Conservation (phyloP, 2,329 filamentous ascomycete species). For the Trichoderma sp. region DNA sequence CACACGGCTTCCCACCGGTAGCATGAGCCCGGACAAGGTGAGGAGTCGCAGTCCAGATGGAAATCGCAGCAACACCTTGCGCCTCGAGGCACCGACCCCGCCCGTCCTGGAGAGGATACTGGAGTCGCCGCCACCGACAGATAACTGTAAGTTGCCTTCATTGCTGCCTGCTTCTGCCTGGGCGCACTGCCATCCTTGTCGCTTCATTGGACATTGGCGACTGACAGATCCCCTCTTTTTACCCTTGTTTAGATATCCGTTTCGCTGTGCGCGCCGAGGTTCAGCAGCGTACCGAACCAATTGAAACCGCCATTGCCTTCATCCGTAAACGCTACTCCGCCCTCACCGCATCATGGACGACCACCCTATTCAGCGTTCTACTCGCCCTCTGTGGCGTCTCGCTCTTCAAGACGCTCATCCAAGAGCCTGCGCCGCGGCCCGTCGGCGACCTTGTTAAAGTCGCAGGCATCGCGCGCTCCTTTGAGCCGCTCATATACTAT, state of each 20-base stretch:
- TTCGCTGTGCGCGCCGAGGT: slow-evolving; percentile 87
- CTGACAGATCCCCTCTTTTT: slow-evolving; percentile 1
- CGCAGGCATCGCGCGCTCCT: slow-evolving; percentile 83
- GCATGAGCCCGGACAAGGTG: slow-evolving; percentile 59
- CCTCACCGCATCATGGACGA: slow-evolving; percentile 71
- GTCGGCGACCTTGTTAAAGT: slow-evolving; percentile 80
- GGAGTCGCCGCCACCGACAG: slow-evolving; percentile 39
- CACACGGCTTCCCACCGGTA: slow-evolving; percentile 60
- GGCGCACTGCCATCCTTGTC: slow-evolving; percentile 1
- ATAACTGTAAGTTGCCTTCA: slow-evolving; percentile 55
- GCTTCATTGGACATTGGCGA: slow-evolving; percentile 1
- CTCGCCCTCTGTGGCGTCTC: slow-evolving; percentile 67
- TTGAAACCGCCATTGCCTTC: slow-evolving; percentile 72
- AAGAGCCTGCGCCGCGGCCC: slow-evolving; percentile 60
- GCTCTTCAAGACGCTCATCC: slow-evolving; percentile 67
- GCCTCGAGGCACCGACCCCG: slow-evolving; percentile 41
- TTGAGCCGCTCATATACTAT: slow-evolving; percentile 93
- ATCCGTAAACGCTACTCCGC: slow-evolving; percentile 62
- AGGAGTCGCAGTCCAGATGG: slow-evolving; percentile 52
- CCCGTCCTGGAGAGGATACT: slow-evolving; percentile 26
- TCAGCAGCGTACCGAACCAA: slow-evolving; percentile 81
- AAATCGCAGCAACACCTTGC: slow-evolving; percentile 46
- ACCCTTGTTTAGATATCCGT: slow-evolving; percentile 69
- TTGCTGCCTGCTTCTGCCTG: slow-evolving; percentile 21
- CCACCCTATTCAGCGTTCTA: slow-evolving; percentile 64